These are phyloP conservation scores for Blastobotrys attinorum DNA, from an alignment of 805 yeast genomes.

Conservation along the genomic window DNA sequence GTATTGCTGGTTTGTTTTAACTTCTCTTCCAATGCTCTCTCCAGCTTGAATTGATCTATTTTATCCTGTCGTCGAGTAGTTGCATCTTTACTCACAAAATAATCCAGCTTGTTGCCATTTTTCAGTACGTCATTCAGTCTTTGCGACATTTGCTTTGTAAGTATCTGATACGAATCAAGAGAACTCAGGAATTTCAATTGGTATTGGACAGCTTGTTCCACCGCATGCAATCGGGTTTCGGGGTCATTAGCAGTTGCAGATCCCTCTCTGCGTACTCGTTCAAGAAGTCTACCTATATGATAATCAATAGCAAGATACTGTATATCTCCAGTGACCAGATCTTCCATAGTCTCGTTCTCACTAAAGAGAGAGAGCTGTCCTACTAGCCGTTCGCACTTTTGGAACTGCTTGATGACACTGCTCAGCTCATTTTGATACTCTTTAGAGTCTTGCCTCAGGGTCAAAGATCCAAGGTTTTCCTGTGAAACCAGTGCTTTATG, in stretches of 20 bases:
- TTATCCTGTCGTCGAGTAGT: slow-evolving; percentile 56
- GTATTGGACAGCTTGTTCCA: slow-evolving; percentile 15
- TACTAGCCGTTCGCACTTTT: slow-evolving; percentile 38
- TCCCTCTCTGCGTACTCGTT: slow-evolving; percentile 16
- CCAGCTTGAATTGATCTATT: slow-evolving; percentile 57
- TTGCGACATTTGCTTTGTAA: slow-evolving; percentile 11
- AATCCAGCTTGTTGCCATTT: slow-evolving; percentile 3
- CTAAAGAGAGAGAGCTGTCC: slow-evolving; percentile 55
- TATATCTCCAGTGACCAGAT: slow-evolving; percentile 54
- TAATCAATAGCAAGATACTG: slow-evolving; percentile 54
- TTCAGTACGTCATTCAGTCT: slow-evolving; percentile 10
- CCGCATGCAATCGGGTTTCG: slow-evolving; percentile 14
- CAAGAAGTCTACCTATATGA: slow-evolving; percentile 41
- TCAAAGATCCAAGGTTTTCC: neutral
- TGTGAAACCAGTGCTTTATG: slow-evolving; percentile 4
- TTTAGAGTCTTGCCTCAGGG: slow-evolving; percentile 7
- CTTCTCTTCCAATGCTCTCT: slow-evolving; percentile 43
- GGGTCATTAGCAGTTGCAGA: slow-evolving; percentile 5
- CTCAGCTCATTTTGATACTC: slow-evolving; percentile 25
- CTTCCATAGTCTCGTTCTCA: slow-evolving; percentile 62
- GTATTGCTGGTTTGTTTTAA: slow-evolving; percentile 24
- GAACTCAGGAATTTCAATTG: slow-evolving; percentile 20
- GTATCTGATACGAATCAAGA: slow-evolving; percentile 18
- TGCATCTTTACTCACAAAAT: slow-evolving; percentile 26
- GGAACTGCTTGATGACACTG: slow-evolving; percentile 34